Evolutionary conservation across 2,329 filamentous ascomycete genomes (phyloP).

Genomic region (Huntiella savannae): DNA sequence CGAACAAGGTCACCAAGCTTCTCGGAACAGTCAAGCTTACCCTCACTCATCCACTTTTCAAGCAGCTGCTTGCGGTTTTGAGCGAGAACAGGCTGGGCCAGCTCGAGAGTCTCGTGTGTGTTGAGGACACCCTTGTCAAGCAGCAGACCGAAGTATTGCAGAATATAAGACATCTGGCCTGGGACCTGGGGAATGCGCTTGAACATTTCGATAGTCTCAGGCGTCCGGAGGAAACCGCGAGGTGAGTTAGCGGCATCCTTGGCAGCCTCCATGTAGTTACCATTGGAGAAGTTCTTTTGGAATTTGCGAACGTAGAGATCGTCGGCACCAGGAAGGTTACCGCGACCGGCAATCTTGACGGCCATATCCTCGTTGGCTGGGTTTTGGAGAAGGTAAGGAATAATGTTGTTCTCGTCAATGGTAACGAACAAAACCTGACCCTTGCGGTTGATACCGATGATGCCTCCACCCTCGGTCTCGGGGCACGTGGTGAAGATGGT

Average conservation of each 20-base stretch:
- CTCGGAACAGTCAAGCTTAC: conserved; percentile 90
- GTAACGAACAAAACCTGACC: conserved; percentile 90
- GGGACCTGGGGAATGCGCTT: conserved; percentile 66
- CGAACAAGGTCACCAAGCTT: conserved; percentile 90
- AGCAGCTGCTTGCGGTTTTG: conserved; percentile 91
- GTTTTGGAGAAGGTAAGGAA: conserved; percentile 90
- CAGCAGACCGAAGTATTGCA: conserved; percentile 95
- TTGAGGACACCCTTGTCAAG: conserved; percentile 90
- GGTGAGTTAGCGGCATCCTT: conserved; percentile 95
- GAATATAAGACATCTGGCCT: conserved; percentile 77
- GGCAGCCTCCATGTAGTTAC: conserved; percentile 72
- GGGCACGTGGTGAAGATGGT: conserved; percentile 91
- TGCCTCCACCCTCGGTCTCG: conserved; percentile 67
- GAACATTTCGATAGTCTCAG: conserved; percentile 90
- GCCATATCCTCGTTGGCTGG: conserved; percentile 85
- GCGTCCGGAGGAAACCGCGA: conserved; percentile 80
- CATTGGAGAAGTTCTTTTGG: conserved; percentile 62
- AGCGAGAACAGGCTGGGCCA: conserved; percentile 76
- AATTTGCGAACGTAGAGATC: conserved; percentile 86
- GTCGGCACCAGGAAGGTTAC: conserved; percentile 83
- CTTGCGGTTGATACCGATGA: conserved; percentile 92
- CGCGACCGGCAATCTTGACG: conserved; percentile 88
- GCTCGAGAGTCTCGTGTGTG: conserved; percentile 80
- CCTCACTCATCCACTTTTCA: conserved; percentile 94
- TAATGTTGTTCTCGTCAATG: conserved; percentile 77